Base-by-base conservation (phyloP, 2,329 filamentous ascomycete genomes). In the Trichophyton schoenleinii region DNA sequence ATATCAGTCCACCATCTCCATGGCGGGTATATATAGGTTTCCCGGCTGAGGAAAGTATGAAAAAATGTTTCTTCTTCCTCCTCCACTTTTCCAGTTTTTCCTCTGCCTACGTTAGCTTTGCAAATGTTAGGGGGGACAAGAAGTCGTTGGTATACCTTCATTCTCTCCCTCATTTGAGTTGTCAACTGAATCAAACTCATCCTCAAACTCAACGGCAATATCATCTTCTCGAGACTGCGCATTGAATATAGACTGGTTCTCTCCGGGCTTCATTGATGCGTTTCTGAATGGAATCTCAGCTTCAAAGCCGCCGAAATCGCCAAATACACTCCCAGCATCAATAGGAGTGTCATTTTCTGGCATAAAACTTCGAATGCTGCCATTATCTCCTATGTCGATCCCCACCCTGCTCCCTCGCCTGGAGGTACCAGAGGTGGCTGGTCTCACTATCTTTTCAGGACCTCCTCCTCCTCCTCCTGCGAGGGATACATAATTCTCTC, bases 11-110 rank as follows among this genome's bases (percentile, higher is more conserved):
- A 66, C 95, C 82, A 67, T 96, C 90, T 46, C 95, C 94, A 71
- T 99, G 92, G 57, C 95, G 84, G 69, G 91, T 97, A 80, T 92
- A 99, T 57, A 99, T 95, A 9, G 94, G 95, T 72, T 99, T 99
- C 20, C 94, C 94, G 8, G 95, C 92, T 13, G 91, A 92, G 1
- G 94, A 97, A 1, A 99, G 79, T 68, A 99, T 95, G 75, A 99
- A 84, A 73, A 96, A 99, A 74, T 99, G 94, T 74, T 99, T 99
- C 64, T 91, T 80, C 76, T 97, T 97, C 42, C 87, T 84, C 71
- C 91, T 94, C 91, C 91, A 99, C 65, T 85, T 80, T 15, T 78
- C 76, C 6, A 38, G 31, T 58, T 58, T 79, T 75, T 55, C 86
- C 83, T 69, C 48, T 42, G 31, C 4, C 42, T 49, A 42, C 20